Conservation (phyloP, 2,329 filamentous ascomycete species). For the Beauveria sp. region DNA sequence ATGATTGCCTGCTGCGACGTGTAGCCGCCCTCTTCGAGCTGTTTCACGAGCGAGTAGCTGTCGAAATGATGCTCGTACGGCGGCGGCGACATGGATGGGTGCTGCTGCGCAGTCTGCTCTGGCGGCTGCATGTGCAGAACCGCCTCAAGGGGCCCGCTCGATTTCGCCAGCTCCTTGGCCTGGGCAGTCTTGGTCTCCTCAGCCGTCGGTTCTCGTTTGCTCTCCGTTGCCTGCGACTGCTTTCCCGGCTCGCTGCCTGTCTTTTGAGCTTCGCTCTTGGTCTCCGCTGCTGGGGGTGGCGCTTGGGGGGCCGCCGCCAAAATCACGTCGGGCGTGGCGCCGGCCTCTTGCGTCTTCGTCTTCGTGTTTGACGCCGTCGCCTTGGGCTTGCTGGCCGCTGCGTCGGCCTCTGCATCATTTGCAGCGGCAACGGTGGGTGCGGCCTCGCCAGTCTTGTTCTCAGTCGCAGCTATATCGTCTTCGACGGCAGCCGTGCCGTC, state of each 20-base stretch:
- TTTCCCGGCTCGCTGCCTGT: not conserved
- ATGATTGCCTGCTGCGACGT: slow-evolving; percentile 67
- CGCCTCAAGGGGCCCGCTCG: slow-evolving; percentile 42
- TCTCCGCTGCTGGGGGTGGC: not conserved
- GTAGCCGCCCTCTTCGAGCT: slow-evolving; percentile 69
- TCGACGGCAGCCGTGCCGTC: not conserved
- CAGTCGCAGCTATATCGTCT: not conserved
- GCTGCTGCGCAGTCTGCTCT: slow-evolving; percentile 35
- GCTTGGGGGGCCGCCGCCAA: not conserved
- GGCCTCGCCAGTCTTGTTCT: not conserved
- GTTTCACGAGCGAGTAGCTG: slow-evolving; percentile 80
- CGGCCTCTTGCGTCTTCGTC: not conserved
- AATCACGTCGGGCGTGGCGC: slow-evolving; percentile 2
- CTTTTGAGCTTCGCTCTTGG: not conserved
- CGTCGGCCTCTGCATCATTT: slow-evolving; percentile 11
- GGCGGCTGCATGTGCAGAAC: slow-evolving; percentile 41
- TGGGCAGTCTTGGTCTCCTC: slow-evolving; percentile 22
- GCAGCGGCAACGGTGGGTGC: not conserved
- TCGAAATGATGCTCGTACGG: slow-evolving; percentile 96
- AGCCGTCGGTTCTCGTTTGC: slow-evolving; percentile 10
- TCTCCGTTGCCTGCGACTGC: not conserved
- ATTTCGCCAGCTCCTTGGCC: slow-evolving; percentile 30
- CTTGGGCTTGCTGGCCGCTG: not conserved
- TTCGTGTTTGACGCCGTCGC: not conserved
- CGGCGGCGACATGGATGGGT: slow-evolving; percentile 62